A percentile compares a stretch with the other conserved stretches of the same genome.
These are phyloP conservation scores for Trypethelium eluteriae DNA, from an alignment of 495 filamentous ascomycete genomes.

Conservation along the genomic window DNA sequence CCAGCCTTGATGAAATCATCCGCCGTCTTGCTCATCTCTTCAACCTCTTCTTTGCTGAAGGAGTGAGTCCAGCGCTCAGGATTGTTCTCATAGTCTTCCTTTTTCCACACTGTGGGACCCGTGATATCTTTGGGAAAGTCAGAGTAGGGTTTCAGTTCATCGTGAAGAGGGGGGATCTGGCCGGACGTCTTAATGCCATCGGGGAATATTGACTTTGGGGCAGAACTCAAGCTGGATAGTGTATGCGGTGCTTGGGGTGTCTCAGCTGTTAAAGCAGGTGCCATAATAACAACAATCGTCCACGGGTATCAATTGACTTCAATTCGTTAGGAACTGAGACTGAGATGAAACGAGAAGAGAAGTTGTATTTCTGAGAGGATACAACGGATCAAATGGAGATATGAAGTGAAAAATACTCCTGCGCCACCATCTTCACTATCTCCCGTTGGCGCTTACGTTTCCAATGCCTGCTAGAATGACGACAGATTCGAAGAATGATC, in stretches of 20 bases:
- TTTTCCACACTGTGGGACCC: constrained; percentile 71
- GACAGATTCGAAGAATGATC: neutral
- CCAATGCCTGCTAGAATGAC: neutral
- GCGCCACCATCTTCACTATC: neutral
- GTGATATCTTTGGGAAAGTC: constrained; percentile 66
- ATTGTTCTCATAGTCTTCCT: constrained; percentile 59
- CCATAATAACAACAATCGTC: constrained; percentile 15
- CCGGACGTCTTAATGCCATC: constrained; percentile 58
- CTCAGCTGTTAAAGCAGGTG: constrained; percentile 16
- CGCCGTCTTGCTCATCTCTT: constrained; percentile 57
- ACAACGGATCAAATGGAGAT: neutral
- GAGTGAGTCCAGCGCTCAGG: constrained; percentile 71
- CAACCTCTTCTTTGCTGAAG: constrained; percentile 58
- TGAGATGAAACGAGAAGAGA: neutral
- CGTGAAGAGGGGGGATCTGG: constrained; percentile 68
- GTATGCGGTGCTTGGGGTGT: constrained; percentile 11
- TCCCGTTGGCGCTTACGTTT: neutral
- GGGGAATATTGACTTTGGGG: constrained; percentile 32
- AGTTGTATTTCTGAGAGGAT: neutral
- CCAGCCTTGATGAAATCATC: constrained; percentile 59
- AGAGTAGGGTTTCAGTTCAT: constrained; percentile 57
- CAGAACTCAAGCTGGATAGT: constrained; percentile 13
- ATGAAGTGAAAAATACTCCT: neutral
- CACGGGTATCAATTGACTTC: neutral
- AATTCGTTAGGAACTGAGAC: neutral